Conservation (phyloP, 305 asterid genomes). For the Ilex paraguariensis region DNA sequence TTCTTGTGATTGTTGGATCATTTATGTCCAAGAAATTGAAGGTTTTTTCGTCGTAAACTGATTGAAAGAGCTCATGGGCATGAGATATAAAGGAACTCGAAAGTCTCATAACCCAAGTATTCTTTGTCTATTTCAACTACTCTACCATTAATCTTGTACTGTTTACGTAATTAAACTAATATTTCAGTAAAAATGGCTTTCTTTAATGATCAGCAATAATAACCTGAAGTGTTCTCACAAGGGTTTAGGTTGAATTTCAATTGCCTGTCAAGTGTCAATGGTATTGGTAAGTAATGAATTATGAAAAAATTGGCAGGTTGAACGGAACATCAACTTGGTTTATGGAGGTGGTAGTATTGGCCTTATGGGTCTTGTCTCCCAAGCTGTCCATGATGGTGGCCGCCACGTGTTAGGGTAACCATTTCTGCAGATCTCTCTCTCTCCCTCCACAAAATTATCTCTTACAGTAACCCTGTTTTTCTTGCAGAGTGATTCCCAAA, state of each 20-base stretch:
- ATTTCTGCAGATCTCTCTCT: not conserved
- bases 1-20: no score
- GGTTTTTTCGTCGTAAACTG: no score
- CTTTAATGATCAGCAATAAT: no score
- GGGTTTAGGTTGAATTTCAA: not conserved
- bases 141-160: no score
- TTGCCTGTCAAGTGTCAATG: conserved; percentile 20
- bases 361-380: conserved; percentile 84
- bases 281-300: conserved; percentile 12
- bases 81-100: no score
- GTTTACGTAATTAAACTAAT: no score
- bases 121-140: conserved; percentile 7
- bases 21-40: no score
- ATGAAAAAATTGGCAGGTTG: conserved; percentile 60
- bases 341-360: conserved; percentile 97
- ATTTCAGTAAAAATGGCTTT: no score
- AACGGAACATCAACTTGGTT: conserved; percentile 87
- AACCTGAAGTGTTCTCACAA: no score
- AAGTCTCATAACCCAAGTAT: no score
- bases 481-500: conserved; percentile 73
- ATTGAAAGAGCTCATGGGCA: no score
- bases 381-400: conserved; percentile 84
- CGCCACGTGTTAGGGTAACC: conserved; percentile 86
- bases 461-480: not conserved
- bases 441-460: no score